phyloP scores from a whole-genome alignment of 441 rosid genomes.

The Corymbia citriodora region DNA sequence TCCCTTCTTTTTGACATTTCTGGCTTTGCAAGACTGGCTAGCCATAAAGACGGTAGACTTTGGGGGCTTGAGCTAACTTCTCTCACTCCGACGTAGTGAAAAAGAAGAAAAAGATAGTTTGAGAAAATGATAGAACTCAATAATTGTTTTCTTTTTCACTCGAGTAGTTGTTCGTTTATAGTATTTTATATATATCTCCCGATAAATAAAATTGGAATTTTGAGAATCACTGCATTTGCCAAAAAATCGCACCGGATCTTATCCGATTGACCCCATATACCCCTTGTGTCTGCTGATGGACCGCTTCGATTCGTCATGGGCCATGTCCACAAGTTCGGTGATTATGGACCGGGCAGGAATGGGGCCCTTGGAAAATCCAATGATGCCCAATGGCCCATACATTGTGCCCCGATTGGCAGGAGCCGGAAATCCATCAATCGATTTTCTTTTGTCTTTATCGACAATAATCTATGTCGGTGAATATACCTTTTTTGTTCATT shows the following conservation, averaged over 20 bases:
- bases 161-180: background rate
- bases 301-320: background rate
- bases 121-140: background rate
- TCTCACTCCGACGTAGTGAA: background rate
- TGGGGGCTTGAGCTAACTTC: background rate
- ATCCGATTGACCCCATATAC: background rate
- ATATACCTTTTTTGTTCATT: background rate
- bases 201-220: background rate
- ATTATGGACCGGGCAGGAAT: background rate
- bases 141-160: background rate
- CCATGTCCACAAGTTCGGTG: background rate
- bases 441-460: too few species aligned
- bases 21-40: background rate
- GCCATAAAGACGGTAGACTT: background rate
- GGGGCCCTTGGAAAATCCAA: background rate
- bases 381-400: background rate
- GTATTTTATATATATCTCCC: background rate
- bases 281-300: background rate
- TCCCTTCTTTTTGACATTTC: background rate
- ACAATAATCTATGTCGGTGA: background rate
- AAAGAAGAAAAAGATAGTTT: background rate
- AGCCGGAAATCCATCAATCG: background rate
- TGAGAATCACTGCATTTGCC: background rate
- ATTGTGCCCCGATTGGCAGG: background rate
- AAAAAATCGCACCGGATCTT: background rate